These are phyloP conservation scores for Westerdykella sp. DNA, from an alignment of 2,329 filamentous ascomycete genomes.

Conservation along the genomic window DNA sequence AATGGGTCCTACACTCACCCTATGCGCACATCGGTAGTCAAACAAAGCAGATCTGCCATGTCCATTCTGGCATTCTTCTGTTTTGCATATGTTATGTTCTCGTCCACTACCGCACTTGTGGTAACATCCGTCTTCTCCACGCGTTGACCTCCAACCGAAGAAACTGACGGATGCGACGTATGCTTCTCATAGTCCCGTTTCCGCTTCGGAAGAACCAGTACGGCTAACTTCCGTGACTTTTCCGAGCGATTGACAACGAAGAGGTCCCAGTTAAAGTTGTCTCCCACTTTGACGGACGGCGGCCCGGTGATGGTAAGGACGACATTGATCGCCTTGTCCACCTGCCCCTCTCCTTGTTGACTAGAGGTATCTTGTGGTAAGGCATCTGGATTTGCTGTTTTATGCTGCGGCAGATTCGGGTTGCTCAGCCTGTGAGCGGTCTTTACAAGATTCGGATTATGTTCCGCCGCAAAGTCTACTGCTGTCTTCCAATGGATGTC, in stretches of 20 bases:
- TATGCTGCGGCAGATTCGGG: slow-evolving; percentile 15
- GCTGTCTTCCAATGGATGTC: slow-evolving; percentile 62
- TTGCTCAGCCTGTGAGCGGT: slow-evolving; percentile 27
- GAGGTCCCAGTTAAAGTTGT: slow-evolving; percentile 65
- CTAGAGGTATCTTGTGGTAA: slow-evolving; percentile 20
- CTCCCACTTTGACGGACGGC: slow-evolving; percentile 53
- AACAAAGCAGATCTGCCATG: slow-evolving; percentile 62
- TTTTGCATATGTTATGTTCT: slow-evolving; percentile 64
- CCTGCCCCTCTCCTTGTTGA: slow-evolving; percentile 4
- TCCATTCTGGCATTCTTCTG: slow-evolving; percentile 61
- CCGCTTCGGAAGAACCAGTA: slow-evolving; percentile 61
- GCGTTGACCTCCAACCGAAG: slow-evolving; percentile 33
- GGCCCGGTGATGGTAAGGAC: slow-evolving; percentile 69
- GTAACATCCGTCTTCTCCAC: slow-evolving; percentile 35
- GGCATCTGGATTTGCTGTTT: slow-evolving; percentile 22
- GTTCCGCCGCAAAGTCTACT: slow-evolving; percentile 57
- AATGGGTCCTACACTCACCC: slow-evolving; percentile 45
- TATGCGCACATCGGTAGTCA: slow-evolving; percentile 67
- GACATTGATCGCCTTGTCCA: slow-evolving; percentile 51
- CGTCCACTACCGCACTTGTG: slow-evolving; percentile 64
- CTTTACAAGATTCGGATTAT: slow-evolving; percentile 38
- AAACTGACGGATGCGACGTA: slow-evolving; percentile 38
- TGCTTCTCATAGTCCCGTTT: slow-evolving; percentile 46
- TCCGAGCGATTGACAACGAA: slow-evolving; percentile 68
- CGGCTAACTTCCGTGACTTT: slow-evolving; percentile 60